phyloP scores from a whole-genome alignment of 2,329 filamentous ascomycete genomes.

The Colletotrichum horii region DNA sequence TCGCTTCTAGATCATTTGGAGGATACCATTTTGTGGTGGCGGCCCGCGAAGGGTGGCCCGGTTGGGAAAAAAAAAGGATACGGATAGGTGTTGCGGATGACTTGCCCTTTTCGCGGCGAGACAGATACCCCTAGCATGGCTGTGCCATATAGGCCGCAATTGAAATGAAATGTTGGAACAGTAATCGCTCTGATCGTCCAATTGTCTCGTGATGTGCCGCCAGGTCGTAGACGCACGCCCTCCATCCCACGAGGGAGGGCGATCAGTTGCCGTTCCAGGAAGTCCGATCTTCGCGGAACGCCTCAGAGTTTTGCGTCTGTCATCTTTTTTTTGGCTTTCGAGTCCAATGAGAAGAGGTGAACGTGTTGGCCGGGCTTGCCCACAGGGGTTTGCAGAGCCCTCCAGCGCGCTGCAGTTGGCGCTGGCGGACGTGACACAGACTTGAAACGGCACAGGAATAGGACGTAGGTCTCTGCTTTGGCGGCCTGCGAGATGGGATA shows the following conservation, averaged over 20 bases:
- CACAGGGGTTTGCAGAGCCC: neutral
- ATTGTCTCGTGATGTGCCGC: neutral
- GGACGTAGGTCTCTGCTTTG: neutral
- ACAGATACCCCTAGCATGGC: slow-evolving; percentile 21
- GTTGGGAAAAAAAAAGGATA: neutral
- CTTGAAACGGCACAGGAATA: slow-evolving; percentile 6
- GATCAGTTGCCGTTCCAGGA: slow-evolving; percentile 1
- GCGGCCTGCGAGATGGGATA: neutral
- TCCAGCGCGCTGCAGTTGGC: neutral
- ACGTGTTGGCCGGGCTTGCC: neutral
- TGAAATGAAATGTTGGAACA: slow-evolving; percentile 6
- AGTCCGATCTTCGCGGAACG: neutral
- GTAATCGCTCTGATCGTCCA: neutral
- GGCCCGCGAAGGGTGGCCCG: neutral
- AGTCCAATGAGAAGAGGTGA: neutral
- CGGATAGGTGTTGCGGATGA: neutral
- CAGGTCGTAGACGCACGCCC: neutral
- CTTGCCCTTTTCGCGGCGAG: neutral
- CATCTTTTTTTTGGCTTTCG: neutral
- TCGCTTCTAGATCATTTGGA: slow-evolving; percentile 1
- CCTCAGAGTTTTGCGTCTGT: neutral
- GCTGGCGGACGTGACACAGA: neutral
- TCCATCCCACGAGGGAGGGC: neutral
- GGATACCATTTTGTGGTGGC: neutral
- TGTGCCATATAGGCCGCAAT: slow-evolving; percentile 15